phyloP scores from a whole-genome alignment of 2,329 filamentous ascomycete genomes.

The Fulvia fulva region DNA sequence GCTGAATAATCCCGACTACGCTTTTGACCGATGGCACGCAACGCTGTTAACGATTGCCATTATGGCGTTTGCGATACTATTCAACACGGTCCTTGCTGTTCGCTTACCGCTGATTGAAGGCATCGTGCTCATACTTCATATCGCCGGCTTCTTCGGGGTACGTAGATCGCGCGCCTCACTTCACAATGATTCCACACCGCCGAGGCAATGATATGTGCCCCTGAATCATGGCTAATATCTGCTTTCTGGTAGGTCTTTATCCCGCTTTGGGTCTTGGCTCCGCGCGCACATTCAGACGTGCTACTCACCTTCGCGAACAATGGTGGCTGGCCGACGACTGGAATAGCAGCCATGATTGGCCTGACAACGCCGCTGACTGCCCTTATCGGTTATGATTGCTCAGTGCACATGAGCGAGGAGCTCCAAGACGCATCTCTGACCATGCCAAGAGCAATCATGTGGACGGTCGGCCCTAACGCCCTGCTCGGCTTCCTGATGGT shows the following conservation, averaged over 20 bases:
- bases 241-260: not conserved
- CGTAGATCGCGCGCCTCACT: constrained; percentile 16
- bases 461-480: constrained; percentile 22
- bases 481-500: constrained; percentile 26
- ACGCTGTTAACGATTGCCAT: constrained; percentile 38
- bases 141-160: constrained; percentile 36
- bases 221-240: no score
- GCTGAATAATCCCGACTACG: constrained; percentile 13
- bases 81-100: constrained; percentile 29
- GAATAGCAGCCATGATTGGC: constrained; percentile 43
- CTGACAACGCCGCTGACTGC: constrained; percentile 29
- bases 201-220: no score
- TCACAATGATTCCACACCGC: no score
- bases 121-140: constrained; percentile 26
- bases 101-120: constrained; percentile 30
- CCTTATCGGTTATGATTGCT: constrained; percentile 25
- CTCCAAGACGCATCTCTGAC: constrained; percentile 18
- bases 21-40: constrained; percentile 38
- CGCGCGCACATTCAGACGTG: constrained; percentile 14
- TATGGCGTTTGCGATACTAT: constrained; percentile 20
- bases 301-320: constrained; percentile 23
- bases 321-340: constrained; percentile 24
- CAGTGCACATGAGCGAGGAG: constrained; percentile 28
- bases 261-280: constrained; percentile 24
- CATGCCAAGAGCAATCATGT: constrained; percentile 22